Percentiles rank a stretch among this genome's conserved stretches.
phyloP scores from a whole-genome alignment of 2,329 filamentous ascomycete genomes.

The Claviceps cyperi region DNA sequence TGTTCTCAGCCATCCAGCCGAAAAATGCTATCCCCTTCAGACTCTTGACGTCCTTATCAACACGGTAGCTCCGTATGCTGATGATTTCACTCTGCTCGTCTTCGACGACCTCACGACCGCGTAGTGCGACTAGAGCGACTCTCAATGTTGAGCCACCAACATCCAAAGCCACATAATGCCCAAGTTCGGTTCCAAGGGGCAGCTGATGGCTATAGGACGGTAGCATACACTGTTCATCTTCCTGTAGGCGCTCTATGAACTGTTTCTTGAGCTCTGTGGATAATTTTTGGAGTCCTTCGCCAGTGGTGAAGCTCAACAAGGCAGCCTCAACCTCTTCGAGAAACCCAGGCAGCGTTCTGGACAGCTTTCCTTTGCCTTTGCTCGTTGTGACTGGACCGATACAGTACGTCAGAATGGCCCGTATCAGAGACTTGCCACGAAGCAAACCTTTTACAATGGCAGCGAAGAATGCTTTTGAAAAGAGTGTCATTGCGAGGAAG shows the following conservation, averaged over 20 bases:
- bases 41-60: slow-evolving; percentile 38
- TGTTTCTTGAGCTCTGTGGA: slow-evolving; percentile 37
- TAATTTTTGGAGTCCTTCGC: slow-evolving; percentile 30
- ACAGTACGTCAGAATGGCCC: slow-evolving; percentile 42
- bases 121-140: slow-evolving; percentile 47
- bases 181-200: slow-evolving; percentile 43
- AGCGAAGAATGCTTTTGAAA: slow-evolving; percentile 39
- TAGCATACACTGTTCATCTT: slow-evolving; percentile 45
- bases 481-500: slow-evolving; percentile 41
- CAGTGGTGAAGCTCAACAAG: slow-evolving; percentile 33
- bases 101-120: slow-evolving; percentile 25
- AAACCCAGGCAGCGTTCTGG: slow-evolving; percentile 32
- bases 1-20: slow-evolving; percentile 51
- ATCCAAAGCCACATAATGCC: slow-evolving; percentile 48
- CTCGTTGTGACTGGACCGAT: slow-evolving; percentile 26
- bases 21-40: slow-evolving; percentile 48
- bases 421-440: slow-evolving; percentile 43
- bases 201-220: slow-evolving; percentile 52
- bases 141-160: slow-evolving; percentile 56
- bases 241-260: slow-evolving; percentile 36
- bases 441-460: slow-evolving; percentile 43
- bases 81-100: slow-evolving; percentile 35
- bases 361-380: slow-evolving; percentile 11
- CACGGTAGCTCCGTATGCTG: slow-evolving; percentile 40
- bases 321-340: slow-evolving; percentile 39